Conservation (phyloP, 805 yeast species). For the Yamadazyma laniorum region DNA sequence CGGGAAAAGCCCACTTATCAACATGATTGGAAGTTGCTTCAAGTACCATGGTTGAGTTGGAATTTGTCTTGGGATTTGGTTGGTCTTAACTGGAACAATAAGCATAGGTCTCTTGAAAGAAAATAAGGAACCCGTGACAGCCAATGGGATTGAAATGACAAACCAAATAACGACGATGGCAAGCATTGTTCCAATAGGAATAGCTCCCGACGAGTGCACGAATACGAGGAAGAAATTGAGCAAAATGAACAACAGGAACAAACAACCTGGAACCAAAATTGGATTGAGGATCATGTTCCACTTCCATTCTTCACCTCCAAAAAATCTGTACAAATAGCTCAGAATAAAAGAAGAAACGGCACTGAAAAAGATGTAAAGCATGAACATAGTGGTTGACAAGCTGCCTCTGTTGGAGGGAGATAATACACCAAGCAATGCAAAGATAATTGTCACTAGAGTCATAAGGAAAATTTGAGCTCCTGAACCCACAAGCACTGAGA, state of each 20-base stretch:
- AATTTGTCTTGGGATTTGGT: constrained; percentile 94
- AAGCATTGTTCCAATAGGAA: constrained; percentile 85
- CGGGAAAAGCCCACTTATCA: constrained; percentile 88
- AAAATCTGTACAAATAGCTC: constrained; percentile 78
- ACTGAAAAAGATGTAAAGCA: constrained; percentile 78
- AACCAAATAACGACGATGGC: constrained; percentile 86
- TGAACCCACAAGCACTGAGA: constrained; percentile 82
- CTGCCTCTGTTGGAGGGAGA: constrained; percentile 97
- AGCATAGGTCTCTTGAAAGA: constrained; percentile 62
- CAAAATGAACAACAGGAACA: constrained; percentile 61
- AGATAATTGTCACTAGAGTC: constrained; percentile 66
- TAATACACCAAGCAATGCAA: constrained; percentile 84
- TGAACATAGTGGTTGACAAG: constrained; percentile 83
- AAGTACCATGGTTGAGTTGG: constrained; percentile 88
- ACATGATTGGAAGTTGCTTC: constrained; percentile 60
- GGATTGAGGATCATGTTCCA: constrained; percentile 82
- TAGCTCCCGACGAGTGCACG: constrained; percentile 87
- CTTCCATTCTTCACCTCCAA: constrained; percentile 92
- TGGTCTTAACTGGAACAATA: constrained; percentile 80
- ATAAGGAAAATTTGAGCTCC: constrained; percentile 83
- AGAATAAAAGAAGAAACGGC: constrained; percentile 85
- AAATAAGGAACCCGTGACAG: constrained; percentile 76
- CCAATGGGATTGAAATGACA: constrained; percentile 76
- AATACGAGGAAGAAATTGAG: constrained; percentile 80
- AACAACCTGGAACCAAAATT: constrained; percentile 73